Conservation (phyloP, 352 stramenopile genomes). For the Pythium volutum region DNA sequence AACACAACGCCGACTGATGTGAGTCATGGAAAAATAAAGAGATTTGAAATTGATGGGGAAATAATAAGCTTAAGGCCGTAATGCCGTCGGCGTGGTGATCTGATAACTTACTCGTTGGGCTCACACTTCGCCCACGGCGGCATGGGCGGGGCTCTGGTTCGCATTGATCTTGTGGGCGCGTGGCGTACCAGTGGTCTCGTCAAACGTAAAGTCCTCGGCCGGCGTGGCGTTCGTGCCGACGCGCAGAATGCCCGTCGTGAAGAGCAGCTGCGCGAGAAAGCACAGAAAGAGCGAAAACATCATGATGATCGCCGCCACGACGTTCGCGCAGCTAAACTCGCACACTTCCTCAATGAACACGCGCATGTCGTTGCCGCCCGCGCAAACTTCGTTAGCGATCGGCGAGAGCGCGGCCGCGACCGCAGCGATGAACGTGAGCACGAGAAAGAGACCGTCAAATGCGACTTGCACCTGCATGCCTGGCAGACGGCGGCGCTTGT, state of each 20-base stretch:
- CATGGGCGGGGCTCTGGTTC: constrained; percentile 16
- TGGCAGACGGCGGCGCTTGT: constrained; percentile 50
- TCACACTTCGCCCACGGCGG: constrained; percentile 30
- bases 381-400: constrained; percentile 53
- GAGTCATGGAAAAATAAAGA: background rate
- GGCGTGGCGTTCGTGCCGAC: constrained; percentile 12
- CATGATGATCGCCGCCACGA: constrained; percentile 46
- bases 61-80: no score
- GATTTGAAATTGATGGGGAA: no score
- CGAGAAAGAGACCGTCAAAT: constrained; percentile 48
- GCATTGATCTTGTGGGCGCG: constrained; percentile 37
- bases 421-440: constrained; percentile 59
- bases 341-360: constrained; percentile 56
- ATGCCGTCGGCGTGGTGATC: no score
- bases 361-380: constrained; percentile 42
- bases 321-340: constrained; percentile 59
- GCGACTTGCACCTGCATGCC: constrained; percentile 32
- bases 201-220: constrained; percentile 50
- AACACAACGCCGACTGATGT: background rate
- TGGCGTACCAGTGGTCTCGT: constrained; percentile 33
- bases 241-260: constrained; percentile 41
- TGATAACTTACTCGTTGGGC: background rate
- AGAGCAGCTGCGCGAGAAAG: constrained; percentile 53
- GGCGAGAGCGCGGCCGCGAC: constrained; percentile 52
- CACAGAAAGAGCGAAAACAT: constrained; percentile 57